Evolutionary conservation across 2,329 filamentous ascomycete genomes (phyloP), one percentile per base, ranked within the genome.

Genomic region (Gremmenia infestans): DNA sequence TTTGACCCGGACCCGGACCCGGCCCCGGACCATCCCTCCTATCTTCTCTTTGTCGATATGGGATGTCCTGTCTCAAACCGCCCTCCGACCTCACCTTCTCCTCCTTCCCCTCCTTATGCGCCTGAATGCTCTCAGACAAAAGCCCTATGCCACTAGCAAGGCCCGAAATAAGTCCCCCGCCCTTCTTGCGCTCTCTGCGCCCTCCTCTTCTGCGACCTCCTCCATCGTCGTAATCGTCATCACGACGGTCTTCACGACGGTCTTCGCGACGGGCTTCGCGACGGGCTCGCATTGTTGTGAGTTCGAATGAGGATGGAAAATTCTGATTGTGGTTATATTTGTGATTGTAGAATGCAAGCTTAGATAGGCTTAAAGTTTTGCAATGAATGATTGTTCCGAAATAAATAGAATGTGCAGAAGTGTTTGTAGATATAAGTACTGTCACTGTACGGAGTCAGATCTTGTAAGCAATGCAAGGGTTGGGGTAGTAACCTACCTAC

Each of bases 101-200:
- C 17, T 56, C 50, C 14, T 50, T 52, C 4, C 15, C n/a, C 19
- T 43, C 42, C 43, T 49, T 42, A 25, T 22, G 22, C 25, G n/a
- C 43, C 23, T 42, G 39, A 14, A 52, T 35, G 23, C 49, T 45
- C 50, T 56, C 54, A n/a, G 54, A 52, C 5, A 45, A 36, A 15
- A 52, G 45, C 1, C 54, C 54, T 23, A 52, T 22, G 3, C 54
- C 49, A 66, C 36, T 37, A n/a, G 49, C 49, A 12, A 51, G 5
- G 5, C 49, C 37, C 4, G 36, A 37, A n/a, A 51, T 32, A 9
- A 51, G 15, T 7, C 40, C 36, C 11, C 49, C 49, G 22, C 49
- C 49, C 40, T 19, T 40, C 15, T 4, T 15, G 37, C 37, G 37
- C 14, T 40, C 37, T 40, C 23, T 51, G 12, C 32, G 48, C 0